Base-by-base conservation (phyloP, 2,329 filamentous ascomycete species). In the Reticulascus tulasneorum region DNA sequence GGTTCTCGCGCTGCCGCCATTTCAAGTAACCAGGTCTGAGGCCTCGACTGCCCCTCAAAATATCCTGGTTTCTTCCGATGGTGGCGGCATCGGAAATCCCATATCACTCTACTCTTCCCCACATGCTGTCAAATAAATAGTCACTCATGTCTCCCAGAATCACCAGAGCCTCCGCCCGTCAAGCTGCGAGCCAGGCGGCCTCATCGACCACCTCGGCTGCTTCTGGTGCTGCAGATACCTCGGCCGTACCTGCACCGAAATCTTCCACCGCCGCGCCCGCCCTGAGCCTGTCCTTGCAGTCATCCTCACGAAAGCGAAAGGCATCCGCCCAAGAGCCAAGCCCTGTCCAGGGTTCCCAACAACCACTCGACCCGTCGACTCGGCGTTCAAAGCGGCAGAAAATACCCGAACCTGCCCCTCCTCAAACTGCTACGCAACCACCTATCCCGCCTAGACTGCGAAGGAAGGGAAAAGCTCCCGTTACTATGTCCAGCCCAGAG, bases 111-210 rank as follows among this genome's bases (percentile, higher is more conserved):
- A n/a, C n/a, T n/a, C n/a, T n/a, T 27, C 37, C 27, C 28, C 37
- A 29, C 32, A 40, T 42, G 37, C 37, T 33, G 40, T 37, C 24
- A 18, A 37, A 46, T 44, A 53, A 38, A 48, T 47, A 55, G 58
- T 62, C 60, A 83, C 86, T 91, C 82, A 96, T 95, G 89, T 87
- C 86, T 79, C 73, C 82, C 78, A 96, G 90, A 86, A 82, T 93
- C 57, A 96, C 91, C 75, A 88, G 91, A 73, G 93, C 90, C 57
- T 84, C 90, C 65, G 85, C 90, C 71, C 89, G 89, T 74, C 82
- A 87, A 78, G 86, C 86, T 71, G 84, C 86, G 60, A 78, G 64
- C 58, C 71, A 70, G 58, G 66, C 69, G 66, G 67, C 66, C 51
- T 66, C 67, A 54, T 59, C 69, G 29, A 61, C 57, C 45, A 54